Evolutionary conservation across 78 protist species (phyloP).

Genomic region (Monosiga brevicollis): DNA sequence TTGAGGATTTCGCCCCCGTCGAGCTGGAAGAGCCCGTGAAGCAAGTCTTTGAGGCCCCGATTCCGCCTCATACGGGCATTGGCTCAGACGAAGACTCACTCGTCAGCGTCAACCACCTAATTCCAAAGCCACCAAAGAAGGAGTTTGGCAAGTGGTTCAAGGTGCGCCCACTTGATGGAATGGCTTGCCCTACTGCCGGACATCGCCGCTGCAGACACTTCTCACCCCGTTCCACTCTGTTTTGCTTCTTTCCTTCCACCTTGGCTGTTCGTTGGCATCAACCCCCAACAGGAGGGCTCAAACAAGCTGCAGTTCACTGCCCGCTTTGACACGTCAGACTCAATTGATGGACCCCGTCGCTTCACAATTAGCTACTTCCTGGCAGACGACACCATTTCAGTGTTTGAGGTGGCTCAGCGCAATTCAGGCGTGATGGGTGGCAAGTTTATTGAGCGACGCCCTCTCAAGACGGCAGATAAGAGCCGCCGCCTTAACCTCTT

Average conservation of each 20-base stretch:
- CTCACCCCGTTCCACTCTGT: too few species aligned
- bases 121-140: conserved; percentile 48
- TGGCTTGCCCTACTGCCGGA: too few species aligned
- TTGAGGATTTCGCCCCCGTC: conserved; percentile 1
- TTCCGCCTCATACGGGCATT: conserved; percentile 48
- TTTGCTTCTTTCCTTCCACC: too few species aligned
- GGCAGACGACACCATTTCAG: conserved; percentile 40
- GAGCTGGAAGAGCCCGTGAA: not conserved
- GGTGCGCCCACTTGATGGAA: conserved; percentile 17
- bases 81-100: conserved; percentile 63
- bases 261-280: too few species aligned
- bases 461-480: not conserved
- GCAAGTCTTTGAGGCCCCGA: not conserved
- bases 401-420: conserved; percentile 43
- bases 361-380: conserved; percentile 47
- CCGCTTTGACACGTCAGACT: not conserved
- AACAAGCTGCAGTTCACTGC: conserved; percentile 26
- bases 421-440: conserved; percentile 65
- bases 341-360: conserved; percentile 34
- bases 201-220: too few species aligned
- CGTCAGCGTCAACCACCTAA: conserved; percentile 21
- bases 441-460: conserved; percentile 39
- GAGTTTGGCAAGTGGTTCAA: conserved; percentile 23
- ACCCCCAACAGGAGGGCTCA: not conserved
- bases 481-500: not conserved